Conservation (phyloP, 225 moss, liverwort and hornwort genomes). For the Thuidium tamariscinum region DNA sequence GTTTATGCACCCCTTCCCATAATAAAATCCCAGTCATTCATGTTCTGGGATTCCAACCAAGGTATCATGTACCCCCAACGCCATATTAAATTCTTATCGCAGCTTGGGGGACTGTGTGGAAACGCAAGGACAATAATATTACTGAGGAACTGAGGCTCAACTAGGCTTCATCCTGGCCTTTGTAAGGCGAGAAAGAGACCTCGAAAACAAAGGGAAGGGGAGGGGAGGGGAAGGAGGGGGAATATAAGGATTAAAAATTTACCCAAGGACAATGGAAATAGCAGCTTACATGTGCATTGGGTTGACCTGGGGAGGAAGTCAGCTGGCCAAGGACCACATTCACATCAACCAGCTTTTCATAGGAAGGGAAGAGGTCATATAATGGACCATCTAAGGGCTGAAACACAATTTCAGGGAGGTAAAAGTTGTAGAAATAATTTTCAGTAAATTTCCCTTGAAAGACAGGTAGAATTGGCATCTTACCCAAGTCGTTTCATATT, state of each 20-base stretch:
- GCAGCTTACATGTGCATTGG: background rate
- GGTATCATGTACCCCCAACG: background rate
- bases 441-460: too few species aligned
- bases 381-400: too few species aligned
- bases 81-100: background rate
- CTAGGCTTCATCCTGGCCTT: background rate
- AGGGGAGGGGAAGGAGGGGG: background rate
- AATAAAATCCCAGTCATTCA: background rate
- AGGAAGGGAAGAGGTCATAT: too few species aligned
- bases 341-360: too few species aligned
- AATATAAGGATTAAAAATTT: conserved; percentile 8
- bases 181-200: conserved; percentile 4
- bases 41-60: background rate
- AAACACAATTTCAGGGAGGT: too few species aligned
- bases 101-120: background rate
- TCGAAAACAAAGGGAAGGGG: background rate
- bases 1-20: background rate
- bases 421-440: too few species aligned
- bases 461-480: too few species aligned
- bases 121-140: background rate
- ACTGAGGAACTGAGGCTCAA: background rate
- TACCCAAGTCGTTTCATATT: too few species aligned
- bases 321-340: background rate
- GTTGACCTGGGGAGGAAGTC: background rate
- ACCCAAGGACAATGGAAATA: background rate